Evolutionary conservation across 2,329 filamentous ascomycete genomes (phyloP), one percentile per base, ranked within the genome.

Genomic region (Cladosporium sp.): DNA sequence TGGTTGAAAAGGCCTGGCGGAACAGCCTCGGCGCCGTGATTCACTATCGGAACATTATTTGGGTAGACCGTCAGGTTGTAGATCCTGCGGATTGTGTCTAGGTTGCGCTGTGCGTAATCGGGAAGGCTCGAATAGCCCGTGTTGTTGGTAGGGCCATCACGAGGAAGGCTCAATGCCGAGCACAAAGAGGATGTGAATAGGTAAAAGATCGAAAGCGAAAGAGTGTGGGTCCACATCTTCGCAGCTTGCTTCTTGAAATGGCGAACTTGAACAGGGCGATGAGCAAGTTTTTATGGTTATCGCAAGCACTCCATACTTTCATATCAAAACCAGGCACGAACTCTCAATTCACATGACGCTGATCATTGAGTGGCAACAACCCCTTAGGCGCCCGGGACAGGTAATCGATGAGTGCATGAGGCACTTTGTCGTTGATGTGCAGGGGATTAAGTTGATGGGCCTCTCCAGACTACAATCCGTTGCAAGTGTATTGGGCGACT

Each of bases 31-130:
- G 72, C 73, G 51, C 79, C 79, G 21, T 73, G 67, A 18, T 69
- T 63, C 65, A 80, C 71, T 54, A 82, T 77, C 11, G 75, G 73
- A 4, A 77, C 60, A 64, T 80, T 77, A 58, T 78, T 77, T 8
- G 79, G 79, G 67, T 76, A 80, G 65, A 79, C 76, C 41, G 78
- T 80, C 28, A 78, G 73, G 69, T 79, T 78, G 73, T 81, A 81
- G 66, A 81, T 79, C 49, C 68, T 68, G 41, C 74, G 73, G 58
- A 80, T 75, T 26, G 78, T 80, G 51, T 74, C 70, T 67, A 77
- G 71, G 67, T 80, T 80, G 67, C 79, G 78, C 32, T 59, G 26
- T 15, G 49, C 49, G 26, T 52, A 52, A 2, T 52, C 49, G 24
- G 49, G 49, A 15, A 52, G 49, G 49, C 11, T 52, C 49, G 49